A percentile compares a stretch with the other conserved stretches of the same genome.
Evolutionary conservation across 2,329 filamentous ascomycete genomes (phyloP).

Genomic region (Emergomyces africanus): DNA sequence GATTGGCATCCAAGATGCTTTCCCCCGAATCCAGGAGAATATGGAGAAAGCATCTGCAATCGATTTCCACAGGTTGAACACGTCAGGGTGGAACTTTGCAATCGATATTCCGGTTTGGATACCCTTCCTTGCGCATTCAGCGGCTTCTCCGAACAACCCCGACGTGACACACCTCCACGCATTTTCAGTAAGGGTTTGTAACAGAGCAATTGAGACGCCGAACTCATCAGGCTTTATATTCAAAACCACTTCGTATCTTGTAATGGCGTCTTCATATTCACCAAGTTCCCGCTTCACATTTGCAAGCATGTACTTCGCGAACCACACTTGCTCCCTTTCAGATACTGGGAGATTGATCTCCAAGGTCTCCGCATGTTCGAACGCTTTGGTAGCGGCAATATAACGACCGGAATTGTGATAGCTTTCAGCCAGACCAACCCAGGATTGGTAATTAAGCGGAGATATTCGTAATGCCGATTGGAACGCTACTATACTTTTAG

Average conservation of each 20-base stretch:
- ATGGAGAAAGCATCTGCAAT: constrained; percentile 78
- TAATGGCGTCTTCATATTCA: constrained; percentile 73
- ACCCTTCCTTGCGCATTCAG: constrained; percentile 55
- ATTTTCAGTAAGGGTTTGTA: constrained; percentile 79
- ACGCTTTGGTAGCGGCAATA: constrained; percentile 85
- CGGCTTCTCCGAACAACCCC: constrained; percentile 74
- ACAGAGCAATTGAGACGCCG: constrained; percentile 72
- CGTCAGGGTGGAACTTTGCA: constrained; percentile 47
- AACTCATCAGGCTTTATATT: constrained; percentile 57
- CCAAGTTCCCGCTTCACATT: constrained; percentile 89
- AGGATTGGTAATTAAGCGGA: constrained; percentile 84
- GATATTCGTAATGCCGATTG: constrained; percentile 74
- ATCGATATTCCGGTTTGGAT: constrained; percentile 55
- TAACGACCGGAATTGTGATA: constrained; percentile 91
- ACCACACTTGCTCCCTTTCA: constrained; percentile 66
- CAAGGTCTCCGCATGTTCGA: constrained; percentile 68
- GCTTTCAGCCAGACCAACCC: constrained; percentile 92
- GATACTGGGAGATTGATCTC: constrained; percentile 47
- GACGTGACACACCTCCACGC: constrained; percentile 65
- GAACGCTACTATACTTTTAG: constrained; percentile 81
- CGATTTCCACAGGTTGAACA: constrained; percentile 93
- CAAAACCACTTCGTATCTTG: constrained; percentile 63
- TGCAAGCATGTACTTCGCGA: constrained; percentile 90
- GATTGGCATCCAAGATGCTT: constrained; percentile 49
- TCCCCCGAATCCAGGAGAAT: constrained; percentile 66